phyloP scores from a whole-genome alignment of 768 basidiomycete genomes.

The Amanita phalloides region DNA sequence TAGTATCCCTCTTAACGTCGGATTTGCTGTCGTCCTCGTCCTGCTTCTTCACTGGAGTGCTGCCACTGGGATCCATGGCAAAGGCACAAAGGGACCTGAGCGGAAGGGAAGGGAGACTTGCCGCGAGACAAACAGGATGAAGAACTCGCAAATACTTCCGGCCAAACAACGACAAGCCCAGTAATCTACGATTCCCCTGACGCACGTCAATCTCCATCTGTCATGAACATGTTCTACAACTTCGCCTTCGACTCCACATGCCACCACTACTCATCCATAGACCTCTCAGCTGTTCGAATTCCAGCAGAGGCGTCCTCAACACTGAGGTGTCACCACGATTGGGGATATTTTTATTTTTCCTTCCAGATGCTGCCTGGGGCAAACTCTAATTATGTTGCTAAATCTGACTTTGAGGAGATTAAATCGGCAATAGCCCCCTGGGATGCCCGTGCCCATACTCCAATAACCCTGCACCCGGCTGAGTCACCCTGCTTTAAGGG shows the following conservation, averaged over 20 bases:
- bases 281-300: background rate
- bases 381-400: background rate
- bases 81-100: conserved; percentile 9
- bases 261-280: background rate
- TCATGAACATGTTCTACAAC: background rate
- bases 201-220: background rate
- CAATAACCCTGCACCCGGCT: background rate
- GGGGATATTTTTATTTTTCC: background rate
- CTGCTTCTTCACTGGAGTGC: conserved; percentile 42
- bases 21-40: conserved; percentile 41
- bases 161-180: conserved; percentile 11
- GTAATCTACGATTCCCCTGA: conserved; percentile 1
- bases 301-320: background rate
- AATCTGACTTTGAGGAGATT: background rate
- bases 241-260: background rate
- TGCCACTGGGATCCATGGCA: conserved; percentile 26
- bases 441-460: background rate
- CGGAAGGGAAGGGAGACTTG: conserved; percentile 10
- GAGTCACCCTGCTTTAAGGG: background rate
- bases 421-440: background rate
- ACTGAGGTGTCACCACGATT: background rate
- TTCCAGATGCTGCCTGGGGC: background rate
- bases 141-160: background rate
- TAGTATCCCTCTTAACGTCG: conserved; percentile 52
- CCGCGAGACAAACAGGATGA: conserved; percentile 14